Evolutionary conservation across 2,329 filamentous ascomycete genomes (phyloP).

Genomic region (Sordariomycetes sp.): DNA sequence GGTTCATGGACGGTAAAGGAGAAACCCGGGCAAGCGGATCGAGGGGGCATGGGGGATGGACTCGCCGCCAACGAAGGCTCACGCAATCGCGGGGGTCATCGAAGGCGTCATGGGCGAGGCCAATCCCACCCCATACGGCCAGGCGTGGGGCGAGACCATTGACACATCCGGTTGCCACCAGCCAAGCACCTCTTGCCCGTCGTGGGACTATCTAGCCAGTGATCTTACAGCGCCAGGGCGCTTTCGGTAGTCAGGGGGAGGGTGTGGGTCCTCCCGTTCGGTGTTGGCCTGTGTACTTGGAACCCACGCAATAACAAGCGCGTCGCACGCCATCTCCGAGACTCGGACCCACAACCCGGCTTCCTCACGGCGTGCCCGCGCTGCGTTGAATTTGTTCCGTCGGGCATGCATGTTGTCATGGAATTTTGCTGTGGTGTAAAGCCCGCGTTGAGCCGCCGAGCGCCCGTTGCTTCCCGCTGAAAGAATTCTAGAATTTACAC

Average conservation of each 20-base stretch:
- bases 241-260: neutral
- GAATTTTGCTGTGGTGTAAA: no score
- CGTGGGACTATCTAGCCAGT: no score
- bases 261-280: neutral
- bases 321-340: conserved; percentile 1
- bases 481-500: no score
- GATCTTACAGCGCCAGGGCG: neutral
- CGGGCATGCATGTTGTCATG: no score
- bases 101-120: neutral
- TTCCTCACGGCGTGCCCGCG: no score
- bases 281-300: neutral
- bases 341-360: no score
- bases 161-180: no score
- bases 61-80: neutral
- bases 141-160: neutral
- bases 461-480: no score
- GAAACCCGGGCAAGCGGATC: neutral
- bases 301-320: conserved; percentile 2
- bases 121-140: neutral
- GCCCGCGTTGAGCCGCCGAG: no score
- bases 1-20: neutral
- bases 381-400: no score
- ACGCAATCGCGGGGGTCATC: neutral
- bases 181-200: no score
- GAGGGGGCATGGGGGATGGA: neutral